phyloP scores from a whole-genome alignment of 169 alveolate species.

The Plasmodium fragile region DNA sequence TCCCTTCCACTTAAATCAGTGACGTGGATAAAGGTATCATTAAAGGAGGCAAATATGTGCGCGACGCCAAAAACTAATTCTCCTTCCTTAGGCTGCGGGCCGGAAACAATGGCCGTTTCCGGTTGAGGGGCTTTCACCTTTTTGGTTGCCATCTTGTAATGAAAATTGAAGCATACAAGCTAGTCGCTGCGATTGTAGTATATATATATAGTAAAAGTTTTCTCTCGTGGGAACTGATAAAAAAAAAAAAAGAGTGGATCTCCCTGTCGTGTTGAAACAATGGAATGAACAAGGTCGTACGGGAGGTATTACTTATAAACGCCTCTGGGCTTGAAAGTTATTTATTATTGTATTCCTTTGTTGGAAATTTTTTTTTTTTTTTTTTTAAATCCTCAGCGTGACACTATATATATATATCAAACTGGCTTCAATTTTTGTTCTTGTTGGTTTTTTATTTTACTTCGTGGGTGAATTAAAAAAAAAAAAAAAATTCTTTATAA shows the following conservation, averaged over 20 bases:
- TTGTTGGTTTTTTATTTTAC: neutral
- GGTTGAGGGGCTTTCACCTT: constrained; percentile 75
- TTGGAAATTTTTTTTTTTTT: constrained; percentile 1
- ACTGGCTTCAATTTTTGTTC: neutral
- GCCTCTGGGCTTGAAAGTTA: neutral
- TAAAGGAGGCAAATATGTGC: constrained; percentile 99
- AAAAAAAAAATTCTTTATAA: too few relatives aligned
- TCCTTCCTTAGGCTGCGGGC: constrained; percentile 93
- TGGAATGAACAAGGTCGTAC: neutral
- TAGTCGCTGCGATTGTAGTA: neutral
- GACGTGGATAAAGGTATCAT: constrained; percentile 99
- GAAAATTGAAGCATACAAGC: neutral
- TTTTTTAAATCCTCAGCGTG: neutral
- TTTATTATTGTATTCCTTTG: neutral
- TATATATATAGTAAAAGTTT: neutral
- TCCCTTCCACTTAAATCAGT: constrained; percentile 99
- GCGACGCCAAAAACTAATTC: constrained; percentile 98
- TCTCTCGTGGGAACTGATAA: neutral
- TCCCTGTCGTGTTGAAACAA: neutral
- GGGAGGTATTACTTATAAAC: neutral
- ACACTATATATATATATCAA: too few relatives aligned
- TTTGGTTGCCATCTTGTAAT: constrained; percentile 54
- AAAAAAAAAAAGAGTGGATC: neutral
- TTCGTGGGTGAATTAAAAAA: neutral
- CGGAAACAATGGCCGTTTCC: constrained; percentile 79